phyloP scores from a whole-genome alignment of 140 eudicot genomes.

The Flaveria floridana region DNA sequence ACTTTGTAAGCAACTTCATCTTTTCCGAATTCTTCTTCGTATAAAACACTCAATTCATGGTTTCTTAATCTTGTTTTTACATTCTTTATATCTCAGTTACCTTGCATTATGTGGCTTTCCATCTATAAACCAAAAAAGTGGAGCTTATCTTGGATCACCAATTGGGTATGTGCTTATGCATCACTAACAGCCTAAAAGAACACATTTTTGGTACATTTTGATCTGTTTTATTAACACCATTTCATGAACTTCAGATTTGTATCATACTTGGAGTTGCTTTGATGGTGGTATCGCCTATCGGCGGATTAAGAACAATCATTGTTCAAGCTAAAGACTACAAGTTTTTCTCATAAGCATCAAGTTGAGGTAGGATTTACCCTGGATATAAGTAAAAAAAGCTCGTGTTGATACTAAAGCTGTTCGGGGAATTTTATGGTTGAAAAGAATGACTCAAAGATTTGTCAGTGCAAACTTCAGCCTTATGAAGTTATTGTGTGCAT shows the following conservation, averaged over 20 bases:
- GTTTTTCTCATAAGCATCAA: conserved; percentile 49
- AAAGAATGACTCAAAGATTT: neutral
- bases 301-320: conserved; percentile 64
- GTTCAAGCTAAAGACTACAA: conserved; percentile 53
- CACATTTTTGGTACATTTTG: neutral
- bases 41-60: neutral
- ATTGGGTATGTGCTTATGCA: conserved; percentile 48
- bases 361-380: neutral
- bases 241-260: conserved; percentile 46
- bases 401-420: conserved; percentile 13
- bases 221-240: neutral
- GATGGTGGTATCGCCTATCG: conserved; percentile 68
- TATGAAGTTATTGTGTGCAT: conserved; percentile 11
- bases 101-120: conserved; percentile 74
- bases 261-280: conserved; percentile 54
- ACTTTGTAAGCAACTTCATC: conserved; percentile 49
- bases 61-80: neutral
- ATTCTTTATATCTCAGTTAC: conserved; percentile 43
- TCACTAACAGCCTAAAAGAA: neutral
- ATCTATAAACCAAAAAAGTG: conserved; percentile 57
- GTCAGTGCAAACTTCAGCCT: neutral
- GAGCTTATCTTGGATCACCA: conserved; percentile 60
- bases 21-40: neutral
- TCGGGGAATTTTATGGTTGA: conserved; percentile 13
- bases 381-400: neutral